phyloP scores from a whole-genome alignment of 2,329 filamentous ascomycete species.

The Trichoderma sp. region DNA sequence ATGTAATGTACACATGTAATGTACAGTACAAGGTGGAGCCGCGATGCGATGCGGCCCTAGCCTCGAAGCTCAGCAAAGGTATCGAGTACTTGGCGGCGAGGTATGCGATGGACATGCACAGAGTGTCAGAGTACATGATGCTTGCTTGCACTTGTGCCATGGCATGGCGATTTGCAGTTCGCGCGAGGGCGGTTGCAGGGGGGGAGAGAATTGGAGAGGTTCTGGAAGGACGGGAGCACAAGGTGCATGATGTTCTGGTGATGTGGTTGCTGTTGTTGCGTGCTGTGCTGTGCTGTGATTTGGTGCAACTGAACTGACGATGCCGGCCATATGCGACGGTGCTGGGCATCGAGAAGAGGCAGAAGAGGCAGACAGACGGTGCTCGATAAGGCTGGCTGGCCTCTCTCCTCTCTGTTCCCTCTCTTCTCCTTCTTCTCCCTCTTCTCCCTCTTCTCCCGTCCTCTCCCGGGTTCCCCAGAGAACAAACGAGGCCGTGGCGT shows the following conservation, averaged over 20 bases:
- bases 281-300: background rate
- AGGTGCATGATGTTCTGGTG: background rate
- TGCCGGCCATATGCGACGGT: background rate
- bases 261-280: background rate
- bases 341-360: background rate
- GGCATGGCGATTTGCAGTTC: constrained; percentile 14
- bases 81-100: constrained; percentile 10
- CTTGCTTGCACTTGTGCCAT: background rate
- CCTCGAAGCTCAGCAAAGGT: background rate
- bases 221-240: constrained; percentile 13
- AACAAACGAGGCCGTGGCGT: background rate
- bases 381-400: background rate
- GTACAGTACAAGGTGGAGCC: constrained; percentile 13
- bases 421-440: too few species aligned
- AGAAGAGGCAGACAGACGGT: background rate
- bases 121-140: background rate
- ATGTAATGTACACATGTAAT: background rate
- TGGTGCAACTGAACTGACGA: background rate
- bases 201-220: background rate
- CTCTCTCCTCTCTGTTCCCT: background rate
- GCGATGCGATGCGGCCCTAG: constrained; percentile 18
- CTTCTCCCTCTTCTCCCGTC: too few species aligned
- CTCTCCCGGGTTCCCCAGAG: constrained; percentile 5
- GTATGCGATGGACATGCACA: background rate
- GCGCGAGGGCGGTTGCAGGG: constrained; percentile 4